phyloP scores from a whole-genome alignment of 2,329 filamentous ascomycete genomes.

The Verticillium longisporum region DNA sequence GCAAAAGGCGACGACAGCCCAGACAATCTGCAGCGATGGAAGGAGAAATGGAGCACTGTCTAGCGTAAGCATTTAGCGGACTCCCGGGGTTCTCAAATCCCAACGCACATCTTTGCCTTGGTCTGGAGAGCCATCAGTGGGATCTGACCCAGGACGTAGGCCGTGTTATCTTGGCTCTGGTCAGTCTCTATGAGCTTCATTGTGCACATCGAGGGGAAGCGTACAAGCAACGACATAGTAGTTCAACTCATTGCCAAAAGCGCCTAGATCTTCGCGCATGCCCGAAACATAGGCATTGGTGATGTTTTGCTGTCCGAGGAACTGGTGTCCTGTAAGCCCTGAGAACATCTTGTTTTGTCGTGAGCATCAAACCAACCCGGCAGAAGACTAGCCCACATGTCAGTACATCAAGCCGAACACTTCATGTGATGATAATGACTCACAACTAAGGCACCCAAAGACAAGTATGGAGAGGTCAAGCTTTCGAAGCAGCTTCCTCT shows the following conservation, averaged over 20 bases:
- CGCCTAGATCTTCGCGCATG: slow-evolving; percentile 26
- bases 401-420: neutral
- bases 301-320: slow-evolving; percentile 24
- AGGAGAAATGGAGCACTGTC: slow-evolving; percentile 15
- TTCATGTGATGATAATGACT: neutral
- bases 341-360: neutral
- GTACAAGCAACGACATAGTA: slow-evolving; percentile 12
- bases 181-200: accelerated
- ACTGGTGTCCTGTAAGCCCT: neutral
- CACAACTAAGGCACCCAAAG: slow-evolving; percentile 17
- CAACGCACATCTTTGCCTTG: slow-evolving; percentile 15
- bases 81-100: too few species aligned
- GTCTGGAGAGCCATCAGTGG: slow-evolving; percentile 20
- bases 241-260: slow-evolving; percentile 26
- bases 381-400: slow-evolving; percentile 3
- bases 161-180: slow-evolving; percentile 27
- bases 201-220: neutral
- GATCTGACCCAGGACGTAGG: slow-evolving; percentile 17
- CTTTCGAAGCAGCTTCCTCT: slow-evolving; percentile 18
- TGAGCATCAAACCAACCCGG: slow-evolving; percentile 1
- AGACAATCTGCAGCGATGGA: slow-evolving; percentile 15
- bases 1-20: slow-evolving; percentile 18
- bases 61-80: neutral
- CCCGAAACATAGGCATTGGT: slow-evolving; percentile 30
- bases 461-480: slow-evolving; percentile 17